Percentiles rank a stretch among this genome's conserved stretches.
Conservation (phyloP, 73 alveolate genomes). For the Paramecium biaurelia region DNA sequence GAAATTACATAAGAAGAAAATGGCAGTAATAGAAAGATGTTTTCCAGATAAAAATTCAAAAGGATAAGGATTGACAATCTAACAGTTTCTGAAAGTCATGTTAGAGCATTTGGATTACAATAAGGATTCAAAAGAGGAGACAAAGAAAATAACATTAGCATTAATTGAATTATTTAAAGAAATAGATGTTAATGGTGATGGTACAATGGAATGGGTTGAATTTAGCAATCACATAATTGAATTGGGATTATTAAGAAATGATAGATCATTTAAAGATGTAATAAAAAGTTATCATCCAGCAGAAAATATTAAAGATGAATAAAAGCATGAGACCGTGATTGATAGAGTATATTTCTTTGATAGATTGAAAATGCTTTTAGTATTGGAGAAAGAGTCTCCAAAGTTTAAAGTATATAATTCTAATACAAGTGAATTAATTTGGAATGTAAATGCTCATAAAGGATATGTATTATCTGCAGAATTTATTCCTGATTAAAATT, state of each 20-base stretch:
- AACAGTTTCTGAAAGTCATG: conserved; percentile 90
- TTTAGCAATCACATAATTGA: conserved; percentile 96
- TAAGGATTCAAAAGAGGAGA: conserved; percentile 65
- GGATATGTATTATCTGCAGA: conserved; percentile 96
- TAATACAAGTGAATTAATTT: conserved; percentile 79
- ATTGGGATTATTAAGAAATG: conserved; percentile 93
- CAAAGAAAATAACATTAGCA: conserved; percentile 82
- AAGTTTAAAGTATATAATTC: conserved; percentile 91
- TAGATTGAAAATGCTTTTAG: conserved; percentile 88
- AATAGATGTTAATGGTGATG: conserved; percentile 97
- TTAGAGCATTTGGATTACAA: conserved; percentile 83
- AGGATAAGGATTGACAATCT: conserved; percentile 37
- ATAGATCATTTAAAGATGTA: conserved; percentile 91
- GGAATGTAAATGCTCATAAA: conserved; percentile 86
- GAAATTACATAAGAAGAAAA: conserved; percentile 52
- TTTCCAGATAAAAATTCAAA: conserved; percentile 36
- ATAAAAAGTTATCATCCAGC: conserved; percentile 90
- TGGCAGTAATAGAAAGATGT: conserved; percentile 54
- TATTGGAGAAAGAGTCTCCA: conserved; percentile 93
- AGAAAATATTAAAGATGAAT: conserved; percentile 81
- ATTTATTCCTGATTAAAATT: conserved; percentile 79
- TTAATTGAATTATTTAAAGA: conserved; percentile 92
- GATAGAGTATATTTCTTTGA: conserved; percentile 90
- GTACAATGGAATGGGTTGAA: conserved; percentile 96
- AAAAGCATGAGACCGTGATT: conserved; percentile 93